Base-by-base conservation (phyloP, 140 eudicot genomes). In the Bidens hawaiensis region DNA sequence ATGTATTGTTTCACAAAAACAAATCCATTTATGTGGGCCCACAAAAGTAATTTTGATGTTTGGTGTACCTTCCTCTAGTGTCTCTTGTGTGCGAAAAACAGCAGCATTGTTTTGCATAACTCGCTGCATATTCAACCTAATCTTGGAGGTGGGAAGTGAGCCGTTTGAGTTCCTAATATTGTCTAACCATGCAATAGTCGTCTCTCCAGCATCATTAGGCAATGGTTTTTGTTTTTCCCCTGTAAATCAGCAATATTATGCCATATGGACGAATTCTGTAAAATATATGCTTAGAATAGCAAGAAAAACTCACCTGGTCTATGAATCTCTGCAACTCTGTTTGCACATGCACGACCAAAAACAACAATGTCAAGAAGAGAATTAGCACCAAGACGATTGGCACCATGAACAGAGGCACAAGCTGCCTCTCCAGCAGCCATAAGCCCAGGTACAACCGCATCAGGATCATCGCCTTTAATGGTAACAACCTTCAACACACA, bases 391-490 rank as follows among this genome's bases (percentile, higher is more conserved):
- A 93, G 99, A 8, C 99, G 83, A 77, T 93, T 93, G 57, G 99
- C 99, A 34, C 99, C 99, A 65, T 93, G 99, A 68, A 93, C 99
- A 38, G 99, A 93, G 40, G 99, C 99, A 79, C 99, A 93, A 15
- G 99, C 96, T 72, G 99, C 99, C 71, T 93, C 99, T 45, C 99
- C 99, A 79, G 99, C 99, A 75, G 99, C 99, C 84, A 88, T 76
- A 36, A 93, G 82, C 60, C 99, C 99, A 68, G 99, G 99, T 15
- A 88, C 53, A 72, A 88, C 71, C 22, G 94, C 75, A 73, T 93
- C 96, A 10, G 96, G 94, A 75, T 93, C 65, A 43, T 68, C 70
- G 55, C 94, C 88, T 78, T 79, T 88, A 33, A 76, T 83, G 50
- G 87, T 85, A 62, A 93, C 94, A 45, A 88, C 99, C 99, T 91